These are phyloP conservation scores for Aspergillus sojae DNA, from an alignment of 2,329 filamentous ascomycete genomes.

Conservation along the genomic window DNA sequence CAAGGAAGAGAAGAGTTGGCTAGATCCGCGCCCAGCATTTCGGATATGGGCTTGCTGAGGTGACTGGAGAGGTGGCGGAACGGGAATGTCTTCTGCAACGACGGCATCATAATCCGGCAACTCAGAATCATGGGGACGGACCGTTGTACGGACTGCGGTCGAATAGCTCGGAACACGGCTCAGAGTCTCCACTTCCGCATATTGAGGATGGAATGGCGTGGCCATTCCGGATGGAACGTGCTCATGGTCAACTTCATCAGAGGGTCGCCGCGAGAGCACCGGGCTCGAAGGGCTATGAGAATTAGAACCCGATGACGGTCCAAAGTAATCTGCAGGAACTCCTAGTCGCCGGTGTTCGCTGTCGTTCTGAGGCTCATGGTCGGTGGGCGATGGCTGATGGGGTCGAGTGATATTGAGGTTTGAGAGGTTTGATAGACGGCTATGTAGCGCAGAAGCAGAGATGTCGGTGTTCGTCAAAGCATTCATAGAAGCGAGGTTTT, in stretches of 20 bases:
- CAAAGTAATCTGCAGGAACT: conserved; percentile 36
- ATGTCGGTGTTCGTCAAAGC: conserved; percentile 56
- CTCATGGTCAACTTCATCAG: conserved; percentile 52
- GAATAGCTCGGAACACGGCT: conserved; percentile 77
- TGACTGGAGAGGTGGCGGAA: conserved; percentile 34
- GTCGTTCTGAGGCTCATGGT: conserved; percentile 27
- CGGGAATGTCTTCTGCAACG: conserved; percentile 30
- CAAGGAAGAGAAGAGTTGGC: conserved; percentile 25
- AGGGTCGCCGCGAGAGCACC: conserved; percentile 48
- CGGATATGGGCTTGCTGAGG: conserved; percentile 44
- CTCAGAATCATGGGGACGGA: conserved; percentile 54
- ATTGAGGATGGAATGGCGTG: conserved; percentile 46
- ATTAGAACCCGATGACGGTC: conserved; percentile 33
- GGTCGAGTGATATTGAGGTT: conserved; percentile 50
- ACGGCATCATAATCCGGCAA: conserved; percentile 71
- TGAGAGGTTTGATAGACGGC: conserved; percentile 62
- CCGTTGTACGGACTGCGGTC: conserved; percentile 70
- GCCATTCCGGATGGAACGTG: conserved; percentile 46
- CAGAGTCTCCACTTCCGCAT: conserved; percentile 64
- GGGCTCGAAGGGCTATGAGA: conserved; percentile 37
- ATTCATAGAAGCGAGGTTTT: conserved; percentile 71
- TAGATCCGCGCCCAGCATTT: conserved; percentile 36
- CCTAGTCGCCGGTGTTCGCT: conserved; percentile 26
- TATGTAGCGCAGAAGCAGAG: conserved; percentile 68
- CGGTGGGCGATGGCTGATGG: conserved; percentile 25